Evolutionary conservation across 2,329 filamentous ascomycete species (phyloP).

Genomic region (Beauveria sp.): DNA sequence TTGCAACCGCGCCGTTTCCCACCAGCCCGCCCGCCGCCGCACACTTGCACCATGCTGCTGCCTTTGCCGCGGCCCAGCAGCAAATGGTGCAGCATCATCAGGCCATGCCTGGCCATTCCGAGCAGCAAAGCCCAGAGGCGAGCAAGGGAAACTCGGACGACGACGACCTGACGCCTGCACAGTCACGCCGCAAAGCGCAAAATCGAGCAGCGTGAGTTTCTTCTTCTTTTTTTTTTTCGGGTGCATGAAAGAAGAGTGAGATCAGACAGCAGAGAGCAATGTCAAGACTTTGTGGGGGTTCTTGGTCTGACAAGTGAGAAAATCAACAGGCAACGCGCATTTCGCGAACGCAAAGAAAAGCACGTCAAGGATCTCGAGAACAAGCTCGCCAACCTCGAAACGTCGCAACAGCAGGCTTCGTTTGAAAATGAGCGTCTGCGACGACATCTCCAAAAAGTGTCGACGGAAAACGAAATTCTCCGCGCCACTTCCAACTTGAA

Average conservation of each 20-base stretch:
- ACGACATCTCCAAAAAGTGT: constrained; percentile 72
- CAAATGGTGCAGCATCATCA: constrained; percentile 14
- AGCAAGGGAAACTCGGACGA: constrained; percentile 32
- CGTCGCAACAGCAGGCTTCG: constrained; percentile 61
- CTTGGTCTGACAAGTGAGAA: background rate
- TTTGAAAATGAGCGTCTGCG: constrained; percentile 84
- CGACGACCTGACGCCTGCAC: constrained; percentile 49
- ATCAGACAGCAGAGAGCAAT: no score
- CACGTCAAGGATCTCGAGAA: constrained; percentile 90
- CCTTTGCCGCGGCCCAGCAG: constrained; percentile 20
- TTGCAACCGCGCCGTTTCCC: constrained; percentile 26
- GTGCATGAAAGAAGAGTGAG: background rate
- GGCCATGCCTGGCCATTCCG: constrained; percentile 15
- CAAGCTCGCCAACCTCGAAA: constrained; percentile 72
- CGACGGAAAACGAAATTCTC: constrained; percentile 88
- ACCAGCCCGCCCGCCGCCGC: constrained; percentile 44
- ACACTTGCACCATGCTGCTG: constrained; percentile 20
- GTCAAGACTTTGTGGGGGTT: background rate
- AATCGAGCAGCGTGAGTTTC: constrained; percentile 52
- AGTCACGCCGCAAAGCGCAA: constrained; percentile 53
- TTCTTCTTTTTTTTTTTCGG: background rate
- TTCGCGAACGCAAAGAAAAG: constrained; percentile 90
- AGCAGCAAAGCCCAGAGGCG: constrained; percentile 14
- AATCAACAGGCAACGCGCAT: constrained; percentile 74
- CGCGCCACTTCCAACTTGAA: constrained; percentile 60